Base-by-base conservation (phyloP, 2,329 filamentous ascomycete species). In the Microsporum audouinii region DNA sequence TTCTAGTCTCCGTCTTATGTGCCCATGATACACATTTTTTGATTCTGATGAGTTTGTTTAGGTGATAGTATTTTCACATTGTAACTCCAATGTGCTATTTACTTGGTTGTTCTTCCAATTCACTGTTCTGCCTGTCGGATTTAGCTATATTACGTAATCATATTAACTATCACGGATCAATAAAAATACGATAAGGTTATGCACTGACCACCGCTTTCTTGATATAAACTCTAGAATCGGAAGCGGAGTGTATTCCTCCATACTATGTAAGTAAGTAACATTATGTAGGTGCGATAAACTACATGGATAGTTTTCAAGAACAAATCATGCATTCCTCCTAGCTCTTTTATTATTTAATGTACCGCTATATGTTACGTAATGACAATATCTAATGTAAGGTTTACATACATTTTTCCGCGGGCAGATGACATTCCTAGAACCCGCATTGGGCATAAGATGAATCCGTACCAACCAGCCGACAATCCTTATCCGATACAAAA, bases 11-110 rank as follows among this genome's bases (percentile, higher is more conserved):
- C 17, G 51, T 55, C 51, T 36, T 38, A 55, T 55, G 31, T 55
- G 51, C 51, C 6, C 51, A 55, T 55, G 51, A 55, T 55, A 55
- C n/a, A 55, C 34, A 14, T 23, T 58, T 12, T 55, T 59, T 23
- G 61, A 34, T 12, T 12, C 7, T 31, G 45, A 33, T 29, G 45
- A 29, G 5, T 10, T 51, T 51, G n/a, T 29, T 33, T 27, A 31
- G 45, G 45, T 31, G 8, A 51, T 14, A 5, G 31, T 51, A 7
- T 31, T 51, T 51, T 31, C 14, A 31, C n/a, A 8, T 31, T 14
- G 23, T 51, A 43, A 43, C 23, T 12, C 23, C 45, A 51, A 31
- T 12, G 14, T 31, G 27, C 31, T 31, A 51, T 14, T 12, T 49
- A 31, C 8, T 31, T 14, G 45, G 12, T 39, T 12, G 2, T 39